Base-by-base conservation (phyloP, 2,329 filamentous ascomycete species). In the Hypoxylon sp. region DNA sequence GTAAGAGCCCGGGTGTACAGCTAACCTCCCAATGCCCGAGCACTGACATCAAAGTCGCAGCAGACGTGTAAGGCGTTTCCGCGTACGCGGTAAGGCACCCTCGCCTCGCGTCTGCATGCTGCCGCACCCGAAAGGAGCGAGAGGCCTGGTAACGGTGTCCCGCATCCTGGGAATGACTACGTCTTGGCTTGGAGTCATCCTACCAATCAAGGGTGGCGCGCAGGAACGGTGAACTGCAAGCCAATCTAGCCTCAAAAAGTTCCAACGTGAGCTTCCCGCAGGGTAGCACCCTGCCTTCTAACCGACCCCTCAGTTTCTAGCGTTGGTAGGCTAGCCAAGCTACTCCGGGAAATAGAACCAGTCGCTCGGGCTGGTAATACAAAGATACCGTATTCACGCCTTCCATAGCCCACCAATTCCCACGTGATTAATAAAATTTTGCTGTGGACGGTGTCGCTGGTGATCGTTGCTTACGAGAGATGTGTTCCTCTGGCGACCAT, bases 21-120 rank as follows among this genome's bases (percentile, higher is more conserved):
- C 50, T 70, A 62, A 50, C 62, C 51, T 39, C 39, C 48, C 31
- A 53, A 29, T 48, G 62, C 51, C 65, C 55, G 58, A 42, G 61
- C 61, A 54, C 56, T 56, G 51, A 64, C 61, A 62, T 50, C 54
- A 56, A 46, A 68, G 57, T 64, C 31, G 65, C 29, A 61, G 53
- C 37, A 54, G 61, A 47, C 19, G 65, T 66, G 55, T 66, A 66
- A 63, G 61, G 65, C 65, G 68, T 66, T 70, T 48, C 65, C 68
- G 65, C 48, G 62, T 62, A 65, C 51, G 59, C 62, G 68, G 68
- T 70, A 70, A 61, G 65, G 68, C 58, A 68, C 68, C 62, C 57
- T 70, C 65, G 68, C 68, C 68, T 70, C 65, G 56, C 68, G 65
- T 68, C 68, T 70, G 68, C 68, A 68, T 68, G 65, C 59, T 70